Conservation (phyloP, 345 rosid genomes). For the Mallotus nudiflorus region DNA sequence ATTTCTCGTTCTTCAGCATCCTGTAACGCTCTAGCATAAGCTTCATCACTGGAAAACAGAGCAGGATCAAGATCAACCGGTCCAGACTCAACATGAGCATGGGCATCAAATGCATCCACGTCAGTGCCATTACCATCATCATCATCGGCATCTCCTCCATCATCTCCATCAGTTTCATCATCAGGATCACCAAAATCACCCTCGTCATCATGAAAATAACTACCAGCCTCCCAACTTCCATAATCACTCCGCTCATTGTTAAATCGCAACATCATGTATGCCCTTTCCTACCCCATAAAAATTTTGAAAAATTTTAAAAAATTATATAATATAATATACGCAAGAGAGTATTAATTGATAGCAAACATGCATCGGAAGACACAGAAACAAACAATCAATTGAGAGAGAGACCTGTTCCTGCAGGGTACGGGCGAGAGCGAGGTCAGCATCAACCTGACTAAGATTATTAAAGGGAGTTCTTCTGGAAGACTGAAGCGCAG, state of each 20-base stretch:
- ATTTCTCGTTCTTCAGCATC: slow-evolving; percentile 90
- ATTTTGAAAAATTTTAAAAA: no score
- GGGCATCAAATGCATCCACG: slow-evolving; percentile 60
- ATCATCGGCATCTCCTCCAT: slow-evolving; percentile 53
- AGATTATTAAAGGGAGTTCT: slow-evolving; percentile 82
- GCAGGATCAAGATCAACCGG: slow-evolving; percentile 47
- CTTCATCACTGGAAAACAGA: slow-evolving; percentile 75
- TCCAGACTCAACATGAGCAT: slow-evolving; percentile 45
- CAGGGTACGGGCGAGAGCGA: slow-evolving; percentile 84
- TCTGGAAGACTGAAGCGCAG: slow-evolving; percentile 41
- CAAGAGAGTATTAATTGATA: no score
- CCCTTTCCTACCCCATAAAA: slow-evolving; percentile 92
- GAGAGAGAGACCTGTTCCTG: slow-evolving; percentile 73
- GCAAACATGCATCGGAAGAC: no score
- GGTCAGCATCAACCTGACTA: slow-evolving; percentile 90
- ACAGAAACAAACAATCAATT: background rate
- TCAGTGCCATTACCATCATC: slow-evolving; percentile 53
- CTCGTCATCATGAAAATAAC: slow-evolving; percentile 64
- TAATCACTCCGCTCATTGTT: slow-evolving; percentile 65
- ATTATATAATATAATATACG: no score
- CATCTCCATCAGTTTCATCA: slow-evolving; percentile 73
- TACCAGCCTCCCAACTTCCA: slow-evolving; percentile 83
- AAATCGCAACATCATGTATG: slow-evolving; percentile 84
- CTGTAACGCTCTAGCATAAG: slow-evolving; percentile 89
- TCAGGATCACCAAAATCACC: slow-evolving; percentile 96